Evolutionary conservation across 1,284 basidiomycete genomes (phyloP), one percentile per base, ranked within the genome.

Genomic region (Cutaneotrichosporon cutaneum): DNA sequence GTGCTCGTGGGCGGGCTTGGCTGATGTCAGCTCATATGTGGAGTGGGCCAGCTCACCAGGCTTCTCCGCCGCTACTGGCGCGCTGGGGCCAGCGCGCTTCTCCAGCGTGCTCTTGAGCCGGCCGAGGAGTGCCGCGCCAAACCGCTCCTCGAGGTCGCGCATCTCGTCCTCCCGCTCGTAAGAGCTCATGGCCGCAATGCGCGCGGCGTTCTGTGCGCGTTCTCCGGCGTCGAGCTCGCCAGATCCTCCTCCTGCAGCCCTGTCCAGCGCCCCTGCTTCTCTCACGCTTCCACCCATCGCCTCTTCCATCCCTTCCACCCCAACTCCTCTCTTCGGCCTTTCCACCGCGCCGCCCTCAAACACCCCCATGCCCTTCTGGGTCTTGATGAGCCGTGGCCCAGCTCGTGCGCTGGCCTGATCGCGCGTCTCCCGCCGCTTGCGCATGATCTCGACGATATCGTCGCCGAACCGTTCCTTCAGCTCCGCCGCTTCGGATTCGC

Each of bases 391-490:
- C 26, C 48, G 24, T 7, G 48, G 48, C 16, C 27, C 48, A 18
- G 16, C 30, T 4, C 4, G n/a, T 11, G 45, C 22, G 16, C 21
- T 9, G 30, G 30, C 39, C 1, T 13, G 4, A 7, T 48, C 54
- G 2, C 63, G 39, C 16, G 44, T 44, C 9, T 10, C 63, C 9
- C 50, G 85, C 80, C 24, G 82, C 82, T 62, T 82, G 77, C 59
- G 81, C 82, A 54, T 84, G 82, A 56, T 81, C 83, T 67, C 86
- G 9, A 82, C 82, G 32, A 90, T 80, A 32, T 82, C 83, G 0
- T 82, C 72, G 0, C 89, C 90, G 76, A 92, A 88, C 50, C 83
- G 82, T 65, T 87, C 84, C 45, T 88, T 68, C 39, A 91, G 85
- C 69, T 89, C 86, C 57, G 79, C 76, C 53, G 83, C 81, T 71